Percentiles rank a stretch among this genome's conserved stretches.
Conservation (phyloP, 2,329 filamentous ascomycete genomes). For the Tolypocladium ophioglossoides region DNA sequence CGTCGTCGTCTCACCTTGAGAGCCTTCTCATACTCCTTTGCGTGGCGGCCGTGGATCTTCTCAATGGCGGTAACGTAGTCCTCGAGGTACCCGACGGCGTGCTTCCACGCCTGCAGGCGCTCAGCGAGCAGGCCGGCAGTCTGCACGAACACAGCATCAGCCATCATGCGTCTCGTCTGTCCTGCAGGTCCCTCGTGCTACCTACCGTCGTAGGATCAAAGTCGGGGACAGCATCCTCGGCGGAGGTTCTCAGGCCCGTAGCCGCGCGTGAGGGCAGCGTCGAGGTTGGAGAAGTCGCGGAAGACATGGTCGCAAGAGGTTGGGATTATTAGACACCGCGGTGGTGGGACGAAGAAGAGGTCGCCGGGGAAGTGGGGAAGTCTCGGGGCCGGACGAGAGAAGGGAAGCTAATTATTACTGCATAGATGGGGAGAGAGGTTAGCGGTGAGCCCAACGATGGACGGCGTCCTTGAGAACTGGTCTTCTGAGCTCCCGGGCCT, state of each 20-base stretch:
- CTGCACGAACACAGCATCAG: conserved; percentile 25
- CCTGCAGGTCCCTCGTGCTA: conserved; percentile 4
- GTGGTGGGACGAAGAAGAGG: neutral
- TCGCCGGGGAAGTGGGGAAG: neutral
- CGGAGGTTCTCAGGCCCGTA: conserved; percentile 32
- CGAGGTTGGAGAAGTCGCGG: conserved; percentile 18
- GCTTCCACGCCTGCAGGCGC: conserved; percentile 90
- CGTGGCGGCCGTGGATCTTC: conserved; percentile 72
- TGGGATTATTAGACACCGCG: neutral
- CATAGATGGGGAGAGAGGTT: neutral
- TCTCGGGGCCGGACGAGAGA: neutral
- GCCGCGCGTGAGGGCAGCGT: conserved; percentile 35
- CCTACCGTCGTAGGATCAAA: conserved; percentile 47
- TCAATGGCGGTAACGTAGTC: conserved; percentile 80
- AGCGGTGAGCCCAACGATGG: neutral
- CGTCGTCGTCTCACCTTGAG: conserved; percentile 51
- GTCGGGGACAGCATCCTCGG: conserved; percentile 49
- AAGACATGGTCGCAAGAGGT: conserved; percentile 10
- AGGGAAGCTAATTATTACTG: neutral
- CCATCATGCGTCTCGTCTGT: neutral
- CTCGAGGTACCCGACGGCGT: conserved; percentile 82
- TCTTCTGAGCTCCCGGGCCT: neutral
- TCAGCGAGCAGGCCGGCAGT: conserved; percentile 75
- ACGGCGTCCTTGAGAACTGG: neutral
- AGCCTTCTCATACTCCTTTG: conserved; percentile 92